Evolutionary conservation across 306 rosid species (phyloP).

Genomic region (Crotalaria pallida): DNA sequence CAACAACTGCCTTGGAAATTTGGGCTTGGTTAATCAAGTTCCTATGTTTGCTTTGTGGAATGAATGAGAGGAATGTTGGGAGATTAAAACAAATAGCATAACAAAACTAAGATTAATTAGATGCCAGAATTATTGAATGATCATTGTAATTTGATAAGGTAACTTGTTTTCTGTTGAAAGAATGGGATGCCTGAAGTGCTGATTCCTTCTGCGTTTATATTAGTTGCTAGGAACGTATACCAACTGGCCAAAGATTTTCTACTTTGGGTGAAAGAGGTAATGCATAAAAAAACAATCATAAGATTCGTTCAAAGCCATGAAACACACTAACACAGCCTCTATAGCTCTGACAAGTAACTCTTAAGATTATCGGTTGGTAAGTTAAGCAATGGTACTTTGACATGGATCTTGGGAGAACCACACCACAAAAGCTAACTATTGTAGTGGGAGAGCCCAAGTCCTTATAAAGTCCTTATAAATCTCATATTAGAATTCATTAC

Average conservation of each 20-base stretch:
- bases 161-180: conserved; percentile 18
- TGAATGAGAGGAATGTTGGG: conserved; percentile 26
- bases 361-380: conserved; percentile 2
- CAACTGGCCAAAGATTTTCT: conserved; percentile 10
- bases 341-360: background rate
- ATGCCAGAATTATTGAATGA: conserved; percentile 24
- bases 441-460: too few species aligned
- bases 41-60: conserved; percentile 89
- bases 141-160: conserved; percentile 19
- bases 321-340: background rate
- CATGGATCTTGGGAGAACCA: too few species aligned
- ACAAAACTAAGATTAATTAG: conserved; percentile 15
- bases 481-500: too few species aligned
- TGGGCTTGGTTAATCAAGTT: conserved; percentile 64
- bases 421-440: too few species aligned
- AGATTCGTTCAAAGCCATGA: conserved; percentile 19
- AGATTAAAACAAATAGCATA: conserved; percentile 10
- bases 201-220: conserved; percentile 16
- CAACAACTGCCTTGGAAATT: conserved; percentile 38
- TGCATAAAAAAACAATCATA: conserved; percentile 6
- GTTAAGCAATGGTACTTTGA: background rate
- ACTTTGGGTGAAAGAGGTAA: conserved; percentile 9
- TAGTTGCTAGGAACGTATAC: conserved; percentile 17
- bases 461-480: too few species aligned
- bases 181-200: conserved; percentile 15